A percentile compares a stretch with the other conserved stretches of the same genome.
These are phyloP conservation scores for Pichia sp. DNA, from an alignment of 1,139 yeast species.

Conservation along the genomic window DNA sequence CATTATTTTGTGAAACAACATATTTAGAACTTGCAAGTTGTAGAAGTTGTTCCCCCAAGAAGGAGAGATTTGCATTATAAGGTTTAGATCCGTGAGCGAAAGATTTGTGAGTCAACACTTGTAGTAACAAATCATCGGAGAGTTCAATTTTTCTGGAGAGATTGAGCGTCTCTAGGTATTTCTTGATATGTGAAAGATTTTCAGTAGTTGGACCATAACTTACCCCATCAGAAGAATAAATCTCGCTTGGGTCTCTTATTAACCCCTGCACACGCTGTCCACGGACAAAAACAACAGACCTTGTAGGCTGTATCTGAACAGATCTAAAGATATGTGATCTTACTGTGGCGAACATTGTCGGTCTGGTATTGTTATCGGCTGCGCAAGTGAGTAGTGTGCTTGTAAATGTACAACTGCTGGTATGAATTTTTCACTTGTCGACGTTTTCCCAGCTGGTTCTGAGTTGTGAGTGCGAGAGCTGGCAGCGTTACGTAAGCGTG, in stretches of 20 bases:
- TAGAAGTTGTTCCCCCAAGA: conserved; percentile 69
- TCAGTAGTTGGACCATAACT: conserved; percentile 48
- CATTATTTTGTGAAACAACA: conserved; percentile 27
- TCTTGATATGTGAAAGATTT: conserved; percentile 42
- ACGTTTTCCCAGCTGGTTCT: not conserved
- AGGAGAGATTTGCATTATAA: conserved; percentile 74
- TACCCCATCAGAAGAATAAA: conserved; percentile 52
- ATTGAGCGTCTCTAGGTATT: conserved; percentile 31
- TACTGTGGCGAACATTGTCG: not conserved
- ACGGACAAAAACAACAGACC: conserved; percentile 34
- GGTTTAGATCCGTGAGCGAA: conserved; percentile 89
- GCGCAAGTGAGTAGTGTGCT: not conserved
- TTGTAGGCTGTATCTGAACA: conserved; percentile 5
- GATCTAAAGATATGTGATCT: not conserved
- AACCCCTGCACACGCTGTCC: conserved; percentile 68
- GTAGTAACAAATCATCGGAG: conserved; percentile 55
- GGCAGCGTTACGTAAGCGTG: not conserved
- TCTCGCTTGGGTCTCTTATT: conserved; percentile 66
- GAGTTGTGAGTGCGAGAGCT: not conserved
- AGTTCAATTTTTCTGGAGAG: conserved; percentile 32
- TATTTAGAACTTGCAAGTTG: conserved; percentile 49
- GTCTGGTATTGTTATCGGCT: not conserved
- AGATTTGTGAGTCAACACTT: conserved; percentile 84
- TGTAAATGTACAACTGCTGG: not conserved
- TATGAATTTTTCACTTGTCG: conserved; percentile 1